A percentile compares a stretch with the other conserved stretches of the same genome.
Conservation (phyloP, 73 alveolate genomes). For the Paramecium tetraurelia region DNA sequence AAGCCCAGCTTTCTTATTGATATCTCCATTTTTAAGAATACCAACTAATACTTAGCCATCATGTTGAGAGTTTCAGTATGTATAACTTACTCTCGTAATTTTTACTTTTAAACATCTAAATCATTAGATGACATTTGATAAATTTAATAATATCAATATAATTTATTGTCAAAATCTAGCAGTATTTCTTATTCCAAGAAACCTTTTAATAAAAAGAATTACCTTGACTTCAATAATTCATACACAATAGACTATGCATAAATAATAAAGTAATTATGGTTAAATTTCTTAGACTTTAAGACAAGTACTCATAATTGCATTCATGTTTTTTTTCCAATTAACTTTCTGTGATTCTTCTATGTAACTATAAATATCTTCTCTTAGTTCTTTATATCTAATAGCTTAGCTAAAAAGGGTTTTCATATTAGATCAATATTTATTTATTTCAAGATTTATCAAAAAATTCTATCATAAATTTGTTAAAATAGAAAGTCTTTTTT, state of each 20-base stretch:
- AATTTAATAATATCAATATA: background rate
- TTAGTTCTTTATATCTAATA: no score
- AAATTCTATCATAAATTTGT: background rate
- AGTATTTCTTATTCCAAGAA: background rate
- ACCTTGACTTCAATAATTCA: no score
- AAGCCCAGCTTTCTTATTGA: slow-evolving; percentile 9
- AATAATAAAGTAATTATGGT: no score
- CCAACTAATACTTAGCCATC: slow-evolving; percentile 74
- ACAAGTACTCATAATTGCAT: no score
- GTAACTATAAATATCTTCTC: no score
- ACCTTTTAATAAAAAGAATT: no score
- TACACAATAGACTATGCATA: no score
- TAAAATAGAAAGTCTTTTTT: no score
- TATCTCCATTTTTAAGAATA: slow-evolving; percentile 67
- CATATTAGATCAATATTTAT: background rate
- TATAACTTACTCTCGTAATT: slow-evolving; percentile 48
- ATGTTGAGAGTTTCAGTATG: slow-evolving; percentile 69
- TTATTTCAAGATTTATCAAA: background rate
- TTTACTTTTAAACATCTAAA: background rate
- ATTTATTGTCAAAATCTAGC: background rate
- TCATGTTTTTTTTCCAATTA: no score
- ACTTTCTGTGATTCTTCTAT: no score
- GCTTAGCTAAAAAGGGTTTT: no score
- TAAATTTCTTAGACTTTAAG: no score
- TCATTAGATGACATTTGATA: background rate